Conservation (phyloP, 495 filamentous ascomycete genomes). For the Xylaria sp. region DNA sequence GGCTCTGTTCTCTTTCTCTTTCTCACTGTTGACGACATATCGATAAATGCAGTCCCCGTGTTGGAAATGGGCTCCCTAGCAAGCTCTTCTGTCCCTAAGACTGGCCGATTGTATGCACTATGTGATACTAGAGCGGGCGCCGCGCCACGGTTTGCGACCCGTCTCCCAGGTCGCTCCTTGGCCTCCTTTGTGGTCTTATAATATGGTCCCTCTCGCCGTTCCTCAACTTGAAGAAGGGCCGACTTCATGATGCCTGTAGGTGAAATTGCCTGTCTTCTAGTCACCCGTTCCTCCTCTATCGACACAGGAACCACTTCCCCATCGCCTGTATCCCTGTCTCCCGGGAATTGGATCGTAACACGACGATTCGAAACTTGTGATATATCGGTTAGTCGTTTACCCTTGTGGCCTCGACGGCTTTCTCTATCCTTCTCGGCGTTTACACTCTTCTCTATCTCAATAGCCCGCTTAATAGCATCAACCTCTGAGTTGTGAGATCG, state of each 20-base stretch:
- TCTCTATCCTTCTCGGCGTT: conserved; percentile 9
- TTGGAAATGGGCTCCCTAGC: not conserved
- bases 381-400: conserved; percentile 1
- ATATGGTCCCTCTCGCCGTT: conserved; percentile 15
- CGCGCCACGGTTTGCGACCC: conserved; percentile 30
- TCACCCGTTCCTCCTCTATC: conserved; percentile 47
- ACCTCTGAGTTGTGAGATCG: conserved; percentile 29
- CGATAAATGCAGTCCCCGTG: not conserved
- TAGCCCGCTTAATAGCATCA: conserved; percentile 13
- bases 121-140: conserved; percentile 30
- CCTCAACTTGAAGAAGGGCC: conserved; percentile 26
- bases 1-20: conserved; percentile 23
- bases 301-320: conserved; percentile 37
- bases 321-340: conserved; percentile 30
- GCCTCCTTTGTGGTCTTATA: conserved; percentile 9
- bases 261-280: conserved; percentile 39
- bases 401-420: not conserved
- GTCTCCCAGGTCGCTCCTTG: conserved; percentile 13
- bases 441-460: conserved; percentile 1
- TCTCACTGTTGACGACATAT: not conserved
- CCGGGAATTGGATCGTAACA: conserved; percentile 49
- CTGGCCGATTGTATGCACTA: conserved; percentile 41
- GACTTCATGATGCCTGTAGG: conserved; percentile 52
- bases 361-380: conserved; percentile 37
- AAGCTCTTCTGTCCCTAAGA: conserved; percentile 28